These are phyloP conservation scores for Leccinum subgranulosum DNA, from an alignment of 768 basidiomycete species.

Conservation along the genomic window DNA sequence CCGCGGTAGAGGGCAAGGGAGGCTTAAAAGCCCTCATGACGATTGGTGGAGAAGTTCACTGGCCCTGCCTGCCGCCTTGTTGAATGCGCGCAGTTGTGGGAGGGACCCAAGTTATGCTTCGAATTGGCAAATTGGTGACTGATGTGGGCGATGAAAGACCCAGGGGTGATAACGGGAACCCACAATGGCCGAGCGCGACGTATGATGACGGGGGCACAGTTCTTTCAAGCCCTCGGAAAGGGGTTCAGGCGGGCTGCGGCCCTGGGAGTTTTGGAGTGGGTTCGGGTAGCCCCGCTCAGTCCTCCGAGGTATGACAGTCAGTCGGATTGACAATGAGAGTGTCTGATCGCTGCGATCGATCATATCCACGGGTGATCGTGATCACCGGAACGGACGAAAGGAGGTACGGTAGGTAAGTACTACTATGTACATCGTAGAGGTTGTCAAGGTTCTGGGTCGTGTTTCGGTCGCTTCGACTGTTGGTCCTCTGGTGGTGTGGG, in stretches of 20 bases:
- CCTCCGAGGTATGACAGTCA: slow-evolving; percentile 10
- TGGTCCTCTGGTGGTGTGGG: slow-evolving; percentile 10
- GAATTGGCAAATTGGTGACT: slow-evolving; percentile 29
- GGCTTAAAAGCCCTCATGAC: not conserved
- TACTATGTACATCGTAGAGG: not conserved
- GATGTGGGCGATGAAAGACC: slow-evolving; percentile 12
- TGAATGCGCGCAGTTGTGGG: slow-evolving; percentile 15
- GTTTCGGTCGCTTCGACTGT: slow-evolving; percentile 23
- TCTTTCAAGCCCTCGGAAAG: slow-evolving; percentile 9
- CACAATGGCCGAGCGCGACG: slow-evolving; percentile 15
- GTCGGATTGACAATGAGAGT: slow-evolving; percentile 20
- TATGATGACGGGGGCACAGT: slow-evolving; percentile 6
- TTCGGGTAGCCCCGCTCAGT: slow-evolving; percentile 10
- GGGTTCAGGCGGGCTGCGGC: slow-evolving; percentile 21
- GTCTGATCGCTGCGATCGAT: slow-evolving; percentile 33
- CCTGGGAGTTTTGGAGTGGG: slow-evolving; percentile 19
- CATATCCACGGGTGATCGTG: slow-evolving; percentile 28
- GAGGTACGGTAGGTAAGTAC: slow-evolving; percentile 6
- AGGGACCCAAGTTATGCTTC: slow-evolving; percentile 17
- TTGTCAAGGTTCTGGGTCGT: too few relatives aligned
- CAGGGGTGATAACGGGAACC: slow-evolving; percentile 13
- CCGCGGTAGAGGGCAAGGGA: slow-evolving; percentile 27
- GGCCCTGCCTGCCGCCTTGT: slow-evolving; percentile 3
- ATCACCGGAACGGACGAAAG: slow-evolving; percentile 29
- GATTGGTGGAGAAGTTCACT: slow-evolving; percentile 23